Conservation (phyloP, 176 grass and related monocot genomes). For the Eragrostis curvula region DNA sequence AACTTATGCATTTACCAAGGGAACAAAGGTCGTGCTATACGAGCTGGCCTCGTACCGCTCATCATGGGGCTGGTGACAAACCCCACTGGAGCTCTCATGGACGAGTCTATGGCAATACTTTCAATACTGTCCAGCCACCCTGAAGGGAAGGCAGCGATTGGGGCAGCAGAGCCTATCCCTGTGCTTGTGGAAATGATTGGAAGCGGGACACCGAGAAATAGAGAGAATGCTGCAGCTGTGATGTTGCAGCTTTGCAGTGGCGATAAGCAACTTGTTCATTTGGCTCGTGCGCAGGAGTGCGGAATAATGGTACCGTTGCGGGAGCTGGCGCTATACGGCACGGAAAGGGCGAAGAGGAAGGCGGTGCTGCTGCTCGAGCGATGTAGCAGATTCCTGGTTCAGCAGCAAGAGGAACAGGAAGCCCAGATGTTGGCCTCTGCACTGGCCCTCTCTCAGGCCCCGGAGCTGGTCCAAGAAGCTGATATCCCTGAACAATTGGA, state of each 20-base stretch:
- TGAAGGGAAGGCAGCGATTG: conserved; percentile 77
- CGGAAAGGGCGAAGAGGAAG: conserved; percentile 82
- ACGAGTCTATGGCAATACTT: conserved; percentile 88
- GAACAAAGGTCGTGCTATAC: conserved; percentile 82
- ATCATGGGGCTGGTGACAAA: conserved; percentile 84
- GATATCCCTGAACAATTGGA: conserved; percentile 49
- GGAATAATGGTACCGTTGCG: conserved; percentile 66
- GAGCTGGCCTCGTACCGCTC: conserved; percentile 79
- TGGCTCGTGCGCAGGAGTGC: conserved; percentile 61
- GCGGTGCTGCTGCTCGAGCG: conserved; percentile 73
- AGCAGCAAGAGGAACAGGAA: conserved; percentile 64
- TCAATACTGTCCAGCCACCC: conserved; percentile 85
- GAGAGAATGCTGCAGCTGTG: conserved; percentile 88
- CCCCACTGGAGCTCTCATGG: conserved; percentile 63
- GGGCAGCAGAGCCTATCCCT: conserved; percentile 71
- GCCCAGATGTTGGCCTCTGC: conserved; percentile 34
- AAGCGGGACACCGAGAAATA: conserved; percentile 72
- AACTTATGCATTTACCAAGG: conserved; percentile 96
- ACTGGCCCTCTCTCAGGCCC: conserved; percentile 10
- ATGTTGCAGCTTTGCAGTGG: conserved; percentile 75
- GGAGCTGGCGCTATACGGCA: conserved; percentile 77
- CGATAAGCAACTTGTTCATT: conserved; percentile 53
- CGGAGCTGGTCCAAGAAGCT: conserved; percentile 43
- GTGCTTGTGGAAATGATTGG: conserved; percentile 78
- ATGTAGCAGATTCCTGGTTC: conserved; percentile 77